A percentile compares a stretch with the other conserved stretches of the same genome.
Conservation (phyloP, 352 stramenopile genomes). For the Phytophthora citrophthora region DNA sequence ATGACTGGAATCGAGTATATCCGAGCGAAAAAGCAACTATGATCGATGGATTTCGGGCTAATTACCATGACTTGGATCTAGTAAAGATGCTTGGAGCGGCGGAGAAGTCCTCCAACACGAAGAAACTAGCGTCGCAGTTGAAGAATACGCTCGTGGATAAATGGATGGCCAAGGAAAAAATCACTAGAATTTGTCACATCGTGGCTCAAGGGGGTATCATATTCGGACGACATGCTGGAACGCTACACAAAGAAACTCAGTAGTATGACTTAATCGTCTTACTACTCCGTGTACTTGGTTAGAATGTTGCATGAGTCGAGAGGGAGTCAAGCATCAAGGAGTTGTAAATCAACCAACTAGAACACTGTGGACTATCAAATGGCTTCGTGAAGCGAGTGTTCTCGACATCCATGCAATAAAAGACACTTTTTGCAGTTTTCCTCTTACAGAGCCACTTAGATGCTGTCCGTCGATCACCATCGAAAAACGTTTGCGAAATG, state of each 20-base stretch:
- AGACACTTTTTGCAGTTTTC: too few relatives aligned
- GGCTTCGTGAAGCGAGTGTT: too few relatives aligned
- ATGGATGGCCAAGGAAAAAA: neutral
- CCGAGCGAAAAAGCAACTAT: neutral
- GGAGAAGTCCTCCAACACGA: neutral
- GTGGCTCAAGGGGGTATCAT: neutral
- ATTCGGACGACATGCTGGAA: neutral
- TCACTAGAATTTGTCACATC: neutral
- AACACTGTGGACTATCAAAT: too few relatives aligned
- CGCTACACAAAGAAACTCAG: neutral
- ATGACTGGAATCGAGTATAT: neutral
- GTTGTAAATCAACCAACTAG: too few relatives aligned
- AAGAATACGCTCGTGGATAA: neutral
- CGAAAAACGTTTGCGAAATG: too few relatives aligned
- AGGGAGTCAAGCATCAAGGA: too few relatives aligned
- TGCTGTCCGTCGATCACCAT: too few relatives aligned
- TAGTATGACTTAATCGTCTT: too few relatives aligned
- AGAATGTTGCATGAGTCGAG: too few relatives aligned
- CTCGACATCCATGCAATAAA: too few relatives aligned
- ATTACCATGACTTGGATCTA: neutral
- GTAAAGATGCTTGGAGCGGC: neutral
- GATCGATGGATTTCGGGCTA: neutral
- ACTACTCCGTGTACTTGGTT: too few relatives aligned
- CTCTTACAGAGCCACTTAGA: too few relatives aligned
- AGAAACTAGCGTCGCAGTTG: neutral